Percentiles rank a stretch among this genome's conserved stretches.
Conservation (phyloP, 768 basidiomycete species). For the Phlebiopsis gigantea region DNA sequence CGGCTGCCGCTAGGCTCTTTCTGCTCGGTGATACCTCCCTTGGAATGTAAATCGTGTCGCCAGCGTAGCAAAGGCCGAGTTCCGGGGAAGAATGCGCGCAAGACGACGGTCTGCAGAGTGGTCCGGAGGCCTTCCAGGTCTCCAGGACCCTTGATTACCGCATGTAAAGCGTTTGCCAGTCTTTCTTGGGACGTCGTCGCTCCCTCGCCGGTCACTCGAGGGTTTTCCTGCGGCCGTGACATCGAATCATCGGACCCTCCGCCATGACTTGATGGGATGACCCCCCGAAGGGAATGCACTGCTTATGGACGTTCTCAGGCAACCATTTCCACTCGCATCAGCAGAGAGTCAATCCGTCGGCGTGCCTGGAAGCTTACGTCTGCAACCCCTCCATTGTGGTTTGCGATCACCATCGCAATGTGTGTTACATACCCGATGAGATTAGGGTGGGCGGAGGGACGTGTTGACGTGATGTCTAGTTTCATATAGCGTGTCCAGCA, state of each 20-base stretch:
- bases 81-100: neutral
- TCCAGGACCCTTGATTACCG: constrained; percentile 5
- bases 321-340: neutral
- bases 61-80: neutral
- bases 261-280: constrained; percentile 2
- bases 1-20: neutral
- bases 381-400: neutral
- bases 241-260: constrained; percentile 1
- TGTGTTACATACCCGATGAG: too few species aligned
- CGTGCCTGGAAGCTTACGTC: constrained; percentile 6
- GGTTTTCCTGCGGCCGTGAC: neutral
- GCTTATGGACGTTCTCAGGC: neutral
- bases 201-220: neutral
- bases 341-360: neutral
- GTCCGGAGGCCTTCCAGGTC: neutral
- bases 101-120: neutral
- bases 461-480: neutral
- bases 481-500: neutral
- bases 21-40: neutral
- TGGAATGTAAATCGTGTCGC: neutral
- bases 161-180: neutral
- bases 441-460: too few species aligned
- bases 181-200: neutral
- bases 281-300: neutral
- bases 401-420: neutral